Evolutionary conservation across 2,329 filamentous ascomycete genomes (phyloP).

Genomic region (Bertia moriformis): DNA sequence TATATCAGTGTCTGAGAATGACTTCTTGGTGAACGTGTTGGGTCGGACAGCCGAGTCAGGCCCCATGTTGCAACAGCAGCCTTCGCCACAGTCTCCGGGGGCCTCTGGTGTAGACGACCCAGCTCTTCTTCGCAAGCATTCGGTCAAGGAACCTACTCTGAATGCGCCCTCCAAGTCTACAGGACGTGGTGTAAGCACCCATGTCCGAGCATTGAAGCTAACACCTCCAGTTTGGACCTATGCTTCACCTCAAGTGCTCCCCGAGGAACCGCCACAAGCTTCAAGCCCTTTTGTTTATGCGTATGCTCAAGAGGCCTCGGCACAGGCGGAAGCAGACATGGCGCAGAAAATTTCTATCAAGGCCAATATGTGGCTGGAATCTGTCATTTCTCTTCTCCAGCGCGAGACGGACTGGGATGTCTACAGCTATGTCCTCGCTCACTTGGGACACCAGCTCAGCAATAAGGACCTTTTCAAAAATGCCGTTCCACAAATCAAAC

Average conservation of each 20-base stretch:
- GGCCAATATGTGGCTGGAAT: constrained; percentile 40
- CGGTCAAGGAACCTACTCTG: background rate
- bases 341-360: constrained; percentile 24
- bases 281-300: background rate
- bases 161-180: background rate
- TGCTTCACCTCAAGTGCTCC: background rate
- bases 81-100: no score
- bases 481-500: constrained; percentile 42
- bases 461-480: constrained; percentile 53
- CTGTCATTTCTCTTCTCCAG: constrained; percentile 42
- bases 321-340: constrained; percentile 6
- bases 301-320: constrained; percentile 3
- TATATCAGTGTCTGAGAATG: constrained; percentile 37
- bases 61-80: no score
- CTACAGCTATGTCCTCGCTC: constrained; percentile 54
- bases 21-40: constrained; percentile 41
- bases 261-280: background rate
- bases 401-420: constrained; percentile 52
- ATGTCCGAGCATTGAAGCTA: background rate
- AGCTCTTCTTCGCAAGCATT: no score
- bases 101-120: background rate
- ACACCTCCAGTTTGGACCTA: constrained; percentile 1
- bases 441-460: constrained; percentile 49
- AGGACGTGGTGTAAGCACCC: background rate
- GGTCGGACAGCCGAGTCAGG: constrained; percentile 19